Evolutionary conservation across 2,329 filamentous ascomycete genomes (phyloP), one percentile per base, ranked within the genome.

Genomic region (Rhinocladiella mackenziei): DNA sequence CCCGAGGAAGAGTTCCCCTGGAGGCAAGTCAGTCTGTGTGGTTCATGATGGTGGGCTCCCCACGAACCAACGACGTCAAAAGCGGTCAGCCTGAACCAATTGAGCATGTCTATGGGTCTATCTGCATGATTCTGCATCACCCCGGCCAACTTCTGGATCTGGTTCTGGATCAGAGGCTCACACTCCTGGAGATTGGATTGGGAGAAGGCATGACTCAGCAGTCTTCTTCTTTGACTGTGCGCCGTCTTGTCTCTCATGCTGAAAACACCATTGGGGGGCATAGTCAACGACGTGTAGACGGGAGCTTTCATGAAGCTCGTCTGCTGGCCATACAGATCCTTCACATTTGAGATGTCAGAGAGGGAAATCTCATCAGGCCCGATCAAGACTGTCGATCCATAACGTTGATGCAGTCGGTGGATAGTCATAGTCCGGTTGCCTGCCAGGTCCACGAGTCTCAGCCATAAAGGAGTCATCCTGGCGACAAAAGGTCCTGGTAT

Each of bases 401-500:
- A 64, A 13, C 63, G 66, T 15, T 68, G 60, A 59, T 85, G 80
- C 2, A 78, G 77, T 1, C 64, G 71, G 51, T 46, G 37, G 22
- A 46, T 40, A 4, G 37, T 36, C 17, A n/a, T 15, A 3, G 43
- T 36, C 14, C 43, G 36, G 10, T 36, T 9, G 9, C 43, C 43
- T 6, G 15, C 5, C 7, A 41, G 11, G 20, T 40, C 37, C 9
- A 30, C 19, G 5, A 35, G 25, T 17, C 11, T 30, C 5, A 46
- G 14, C 35, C 55, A 55, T 8, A 60, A 13, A 20, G 59, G 55
- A 2, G 61, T 64, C 30, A 96, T 72, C 95, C 95, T 66, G 88
- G 91, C 39, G 8, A 33, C 20, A 4, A 39, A 22, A 96, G 91
- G 91, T 89, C 91, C 35, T 87, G 97, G 17, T 89, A 97, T 64